Evolutionary conservation across 495 filamentous ascomycete genomes (phyloP), one percentile per base, ranked within the genome.

Genomic region (Amorphotheca resinae): DNA sequence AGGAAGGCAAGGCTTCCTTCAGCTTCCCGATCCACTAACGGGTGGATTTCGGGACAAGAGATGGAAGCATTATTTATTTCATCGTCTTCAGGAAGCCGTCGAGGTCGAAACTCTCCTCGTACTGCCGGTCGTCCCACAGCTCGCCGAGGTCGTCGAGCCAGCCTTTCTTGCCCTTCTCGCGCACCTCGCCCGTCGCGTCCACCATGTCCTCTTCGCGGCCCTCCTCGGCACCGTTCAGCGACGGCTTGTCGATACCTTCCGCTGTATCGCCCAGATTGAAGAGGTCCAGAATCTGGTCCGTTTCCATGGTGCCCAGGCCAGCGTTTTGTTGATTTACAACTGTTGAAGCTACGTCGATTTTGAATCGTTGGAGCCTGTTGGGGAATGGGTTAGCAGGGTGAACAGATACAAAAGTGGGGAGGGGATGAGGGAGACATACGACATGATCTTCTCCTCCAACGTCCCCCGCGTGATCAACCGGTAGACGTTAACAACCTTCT

Each of bases 401-500:
- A 28, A 11, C 11, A 28, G 11, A 28, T 28, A 28, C 25, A 31
- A 12, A 7, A n/a, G 31, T 16, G 34, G 31, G n/a, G 18, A 44
- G n/a, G 41, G 26, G 33, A 26, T 26, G 18, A 33, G 30, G 33
- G 26, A 14, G 42, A 69, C 76, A 59, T 70, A 84, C 81, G 72
- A 83, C 60, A 98, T 68, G 53, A 98, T 98, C 77, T 98, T 98
- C 73, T 98, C 91, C 66, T 98, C 91, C 40, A 98, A 65, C 6
- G 93, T 96, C 36, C 91, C 91, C 53, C 91, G 72, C 14, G 91
- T 95, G 58, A 98, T 84, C 53, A 98, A 67, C 17, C 91, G 84
- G 60, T 96, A 98, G n/a, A 98, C 91, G 58, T 98, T 98, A 45
- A 98, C 91, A 15, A 95, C 89, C 69, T 95, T 95, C 79, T 95